Conservation (phyloP, 164 flowering plant genomes). For the Sedum album region DNA sequence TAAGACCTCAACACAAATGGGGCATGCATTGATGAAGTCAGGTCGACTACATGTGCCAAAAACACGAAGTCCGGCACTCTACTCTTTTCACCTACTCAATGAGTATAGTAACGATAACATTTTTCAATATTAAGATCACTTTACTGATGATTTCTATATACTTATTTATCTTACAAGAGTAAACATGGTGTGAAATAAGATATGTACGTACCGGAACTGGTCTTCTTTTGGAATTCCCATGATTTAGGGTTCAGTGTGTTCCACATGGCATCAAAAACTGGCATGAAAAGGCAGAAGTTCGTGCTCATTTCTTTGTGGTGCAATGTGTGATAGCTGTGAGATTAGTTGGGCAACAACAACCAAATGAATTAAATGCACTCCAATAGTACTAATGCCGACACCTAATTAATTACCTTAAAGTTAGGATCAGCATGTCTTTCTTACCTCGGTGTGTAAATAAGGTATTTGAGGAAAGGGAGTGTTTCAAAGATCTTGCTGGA, state of each 20-base stretch:
- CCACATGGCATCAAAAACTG: slow-evolving; percentile 63
- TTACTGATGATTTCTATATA: not conserved
- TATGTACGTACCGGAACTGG: slow-evolving; percentile 34
- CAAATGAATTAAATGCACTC: not conserved
- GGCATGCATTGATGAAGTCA: slow-evolving; percentile 49
- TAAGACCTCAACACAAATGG: slow-evolving; percentile 57
- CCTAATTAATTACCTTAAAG: not conserved
- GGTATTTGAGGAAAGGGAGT: slow-evolving; percentile 54
- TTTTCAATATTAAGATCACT: not conserved
- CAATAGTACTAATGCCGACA: not conserved
- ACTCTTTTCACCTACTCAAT: slow-evolving; percentile 28
- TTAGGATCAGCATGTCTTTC: not conserved
- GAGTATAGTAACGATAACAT: not conserved
- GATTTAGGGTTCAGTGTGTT: slow-evolving; percentile 57
- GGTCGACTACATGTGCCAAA: slow-evolving; percentile 74
- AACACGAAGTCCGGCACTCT: slow-evolving; percentile 78
- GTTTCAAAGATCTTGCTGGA: slow-evolving; percentile 41
- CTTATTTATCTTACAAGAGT: too few species aligned
- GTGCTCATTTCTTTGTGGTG: slow-evolving; percentile 69
- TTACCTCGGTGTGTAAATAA: slow-evolving; percentile 78
- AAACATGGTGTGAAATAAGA: not conserved
- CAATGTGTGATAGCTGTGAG: slow-evolving; percentile 64
- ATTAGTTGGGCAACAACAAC: slow-evolving; percentile 4
- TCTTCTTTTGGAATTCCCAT: slow-evolving; percentile 63
- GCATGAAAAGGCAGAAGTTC: slow-evolving; percentile 94